These are phyloP conservation scores for Fusarium foetens DNA, from an alignment of 2,329 filamentous ascomycete genomes.

Conservation along the genomic window DNA sequence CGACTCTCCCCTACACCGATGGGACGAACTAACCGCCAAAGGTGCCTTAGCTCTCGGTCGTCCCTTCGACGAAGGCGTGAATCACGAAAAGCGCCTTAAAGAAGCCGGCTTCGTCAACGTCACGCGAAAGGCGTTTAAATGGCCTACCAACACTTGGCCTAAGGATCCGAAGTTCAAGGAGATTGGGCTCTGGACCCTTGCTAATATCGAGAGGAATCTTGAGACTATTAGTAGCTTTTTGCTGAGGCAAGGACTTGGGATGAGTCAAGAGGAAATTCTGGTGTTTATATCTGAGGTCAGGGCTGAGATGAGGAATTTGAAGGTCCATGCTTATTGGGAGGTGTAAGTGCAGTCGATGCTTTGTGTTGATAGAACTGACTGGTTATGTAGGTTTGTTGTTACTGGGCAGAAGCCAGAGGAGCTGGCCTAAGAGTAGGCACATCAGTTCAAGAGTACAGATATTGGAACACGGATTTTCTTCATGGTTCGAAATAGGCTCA, in stretches of 20 bases:
- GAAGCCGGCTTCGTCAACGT: conserved; percentile 20
- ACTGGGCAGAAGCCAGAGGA: conserved; percentile 20
- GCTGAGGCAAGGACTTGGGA: conserved; percentile 3
- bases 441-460: accelerated
- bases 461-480: accelerated
- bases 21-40: conserved; percentile 23
- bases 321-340: conserved; percentile 21
- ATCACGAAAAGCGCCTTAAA: conserved; percentile 21
- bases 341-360: background rate
- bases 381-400: background rate
- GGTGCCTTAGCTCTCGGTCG: conserved; percentile 12
- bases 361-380: background rate
- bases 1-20: conserved; percentile 1
- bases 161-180: conserved; percentile 25
- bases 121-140: background rate
- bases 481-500: accelerated
- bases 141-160: conserved; percentile 26
- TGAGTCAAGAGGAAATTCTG: conserved; percentile 20
- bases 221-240: conserved; percentile 13
- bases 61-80: background rate
- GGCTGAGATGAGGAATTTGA: conserved; percentile 18
- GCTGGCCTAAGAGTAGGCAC: accelerated
- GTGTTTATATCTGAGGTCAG: conserved; percentile 8
- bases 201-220: conserved; percentile 15
- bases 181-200: conserved; percentile 20